A percentile compares a stretch with the other conserved stretches of the same genome.
These are phyloP conservation scores for Diaporthe amygdali DNA, from an alignment of 2,329 filamentous ascomycete genomes.

Conservation along the genomic window DNA sequence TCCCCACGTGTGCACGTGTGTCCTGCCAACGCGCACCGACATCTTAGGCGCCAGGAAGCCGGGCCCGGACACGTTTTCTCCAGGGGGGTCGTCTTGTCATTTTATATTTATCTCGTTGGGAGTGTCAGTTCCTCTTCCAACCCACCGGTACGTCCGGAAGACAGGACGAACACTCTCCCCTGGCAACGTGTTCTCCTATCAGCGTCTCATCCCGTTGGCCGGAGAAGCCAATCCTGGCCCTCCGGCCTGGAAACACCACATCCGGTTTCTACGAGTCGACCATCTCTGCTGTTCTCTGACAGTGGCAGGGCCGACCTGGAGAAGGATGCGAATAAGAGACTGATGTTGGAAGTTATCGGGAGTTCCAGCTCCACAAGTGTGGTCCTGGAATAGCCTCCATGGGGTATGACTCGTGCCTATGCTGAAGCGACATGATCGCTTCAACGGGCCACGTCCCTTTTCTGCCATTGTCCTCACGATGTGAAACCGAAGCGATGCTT, in stretches of 20 bases:
- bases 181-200: not conserved
- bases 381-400: conserved; percentile 11
- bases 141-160: not conserved
- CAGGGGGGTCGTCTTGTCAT: not conserved
- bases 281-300: not conserved
- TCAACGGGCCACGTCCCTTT: not conserved
- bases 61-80: not conserved
- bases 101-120: not conserved
- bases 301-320: not conserved
- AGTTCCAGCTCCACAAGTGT: conserved; percentile 8
- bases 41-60: not conserved
- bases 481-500: conserved; percentile 9
- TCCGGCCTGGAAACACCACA: not conserved
- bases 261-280: not conserved
- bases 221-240: not conserved
- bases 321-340: not conserved
- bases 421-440: conserved; percentile 10
- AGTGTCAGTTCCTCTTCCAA: not conserved
- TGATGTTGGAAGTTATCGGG: not conserved
- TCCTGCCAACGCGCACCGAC: not conserved
- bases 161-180: not conserved
- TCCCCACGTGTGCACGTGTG: not conserved
- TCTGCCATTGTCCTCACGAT: not conserved
- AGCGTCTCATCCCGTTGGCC: not conserved
- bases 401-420: conserved; percentile 11